Conservation (phyloP, 2,329 filamentous ascomycete genomes). For the Phoma sp. region DNA sequence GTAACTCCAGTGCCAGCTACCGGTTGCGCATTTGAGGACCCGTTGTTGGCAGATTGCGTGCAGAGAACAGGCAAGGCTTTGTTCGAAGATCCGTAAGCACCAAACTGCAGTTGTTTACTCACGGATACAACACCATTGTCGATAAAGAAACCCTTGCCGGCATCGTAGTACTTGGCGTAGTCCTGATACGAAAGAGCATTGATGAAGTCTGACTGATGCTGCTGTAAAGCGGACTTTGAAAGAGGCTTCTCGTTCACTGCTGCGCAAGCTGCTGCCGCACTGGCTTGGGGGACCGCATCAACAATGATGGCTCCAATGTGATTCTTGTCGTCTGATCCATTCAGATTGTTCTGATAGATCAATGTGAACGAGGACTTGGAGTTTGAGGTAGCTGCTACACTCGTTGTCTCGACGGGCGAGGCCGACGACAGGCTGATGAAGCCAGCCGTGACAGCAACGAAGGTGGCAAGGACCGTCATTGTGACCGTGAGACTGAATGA, state of each 20-base stretch:
- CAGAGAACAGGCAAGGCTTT: conserved; percentile 57
- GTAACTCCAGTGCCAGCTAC: conserved; percentile 43
- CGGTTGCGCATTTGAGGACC: conserved; percentile 29
- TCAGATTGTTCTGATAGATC: conserved; percentile 62
- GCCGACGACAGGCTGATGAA: conserved; percentile 24
- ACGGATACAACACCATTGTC: conserved; percentile 49
- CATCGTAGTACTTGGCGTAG: conserved; percentile 47
- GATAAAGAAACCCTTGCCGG: conserved; percentile 52
- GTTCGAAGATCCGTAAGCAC: conserved; percentile 26
- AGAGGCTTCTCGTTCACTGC: conserved; percentile 57
- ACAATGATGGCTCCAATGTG: conserved; percentile 60
- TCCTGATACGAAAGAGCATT: conserved; percentile 55
- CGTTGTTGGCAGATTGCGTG: conserved; percentile 55
- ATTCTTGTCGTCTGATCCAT: conserved; percentile 59
- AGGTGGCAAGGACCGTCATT: conserved; percentile 31
- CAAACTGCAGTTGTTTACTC: conserved; percentile 44
- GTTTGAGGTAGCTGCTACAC: conserved; percentile 26
- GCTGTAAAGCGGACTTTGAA: conserved; percentile 49
- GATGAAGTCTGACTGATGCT: conserved; percentile 54
- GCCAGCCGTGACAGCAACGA: conserved; percentile 28
- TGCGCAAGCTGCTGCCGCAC: conserved; percentile 53
- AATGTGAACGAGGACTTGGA: conserved; percentile 55
- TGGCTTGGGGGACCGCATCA: conserved; percentile 49
- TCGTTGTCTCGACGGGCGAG: conserved; percentile 28
- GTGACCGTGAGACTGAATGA: not conserved